These are phyloP conservation scores for Reticulascus tulasneorum DNA, from an alignment of 2,329 filamentous ascomycete species.

Conservation along the genomic window DNA sequence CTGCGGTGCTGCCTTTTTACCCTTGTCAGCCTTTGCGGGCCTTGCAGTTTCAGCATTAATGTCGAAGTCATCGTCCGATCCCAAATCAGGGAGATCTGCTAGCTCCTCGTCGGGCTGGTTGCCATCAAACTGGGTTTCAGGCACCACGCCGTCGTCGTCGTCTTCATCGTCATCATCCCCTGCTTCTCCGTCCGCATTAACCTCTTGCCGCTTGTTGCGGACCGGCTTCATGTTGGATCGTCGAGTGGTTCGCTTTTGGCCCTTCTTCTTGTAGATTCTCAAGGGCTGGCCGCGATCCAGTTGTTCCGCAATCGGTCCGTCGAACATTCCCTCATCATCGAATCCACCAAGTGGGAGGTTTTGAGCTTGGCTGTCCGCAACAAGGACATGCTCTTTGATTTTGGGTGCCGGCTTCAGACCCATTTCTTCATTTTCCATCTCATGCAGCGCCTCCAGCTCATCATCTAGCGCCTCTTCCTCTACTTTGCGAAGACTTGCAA, in stretches of 20 bases:
- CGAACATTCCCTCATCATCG: conserved; percentile 58
- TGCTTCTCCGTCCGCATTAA: conserved; percentile 22
- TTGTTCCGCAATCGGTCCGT: conserved; percentile 48
- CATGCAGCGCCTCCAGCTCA: conserved; percentile 69
- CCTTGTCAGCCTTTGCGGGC: conserved; percentile 16
- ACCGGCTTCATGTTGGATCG: conserved; percentile 60
- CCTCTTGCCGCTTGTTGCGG: conserved; percentile 41
- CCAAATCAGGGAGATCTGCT: conserved; percentile 33
- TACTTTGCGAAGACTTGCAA: conserved; percentile 64
- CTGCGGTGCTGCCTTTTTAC: conserved; percentile 23
- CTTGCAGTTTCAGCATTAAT: conserved; percentile 18
- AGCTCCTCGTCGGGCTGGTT: conserved; percentile 16
- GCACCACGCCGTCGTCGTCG: conserved; percentile 33
- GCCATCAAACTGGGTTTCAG: conserved; percentile 31
- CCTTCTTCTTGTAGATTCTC: conserved; percentile 75
- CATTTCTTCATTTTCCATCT: conserved; percentile 55
- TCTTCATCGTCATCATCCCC: conserved; percentile 25
- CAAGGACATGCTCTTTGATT: conserved; percentile 31
- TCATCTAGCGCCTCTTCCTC: conserved; percentile 69
- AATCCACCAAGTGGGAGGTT: conserved; percentile 54
- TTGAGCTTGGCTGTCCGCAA: conserved; percentile 39
- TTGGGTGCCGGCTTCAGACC: conserved; percentile 17
- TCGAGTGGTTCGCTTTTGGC: conserved; percentile 73
- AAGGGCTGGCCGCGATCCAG: conserved; percentile 55
- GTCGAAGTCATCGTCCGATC: conserved; percentile 27